Base-by-base conservation (phyloP, 768 basidiomycete genomes). In the Lactarius hatsudake region DNA sequence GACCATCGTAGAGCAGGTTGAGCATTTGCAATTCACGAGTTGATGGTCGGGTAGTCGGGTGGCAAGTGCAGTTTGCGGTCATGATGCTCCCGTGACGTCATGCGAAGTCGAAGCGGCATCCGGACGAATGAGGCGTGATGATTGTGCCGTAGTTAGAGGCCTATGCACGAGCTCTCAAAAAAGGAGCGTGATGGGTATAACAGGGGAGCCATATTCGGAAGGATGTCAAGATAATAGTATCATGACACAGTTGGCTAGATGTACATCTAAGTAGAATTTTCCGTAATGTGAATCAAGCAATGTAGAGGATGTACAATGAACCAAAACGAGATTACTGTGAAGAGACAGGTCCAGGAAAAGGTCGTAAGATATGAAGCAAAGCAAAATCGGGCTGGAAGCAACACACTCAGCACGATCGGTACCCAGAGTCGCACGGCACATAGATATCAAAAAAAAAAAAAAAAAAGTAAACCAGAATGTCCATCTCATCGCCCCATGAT, bases 281-380 rank as follows among this genome's bases (percentile, higher is more conserved):
- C 38, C 42, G 6, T 30, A 20, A 34, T 56, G 32, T 56, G 45
- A 13, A 58, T 62, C 38, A 23, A 51, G 65, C 60, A 42, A 62
- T 62, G 61, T 58, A 62, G 36, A 62, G 26, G 58, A n/a, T 66
- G 48, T 66, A 66, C 65, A 66, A 34, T 58, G 48, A 59, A 66
- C n/a, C 30, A 65, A 6, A 3, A 45, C 10, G 17, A 34, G 28
- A 42, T 34, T 18, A 54, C 26, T 53, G 48, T 23, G n/a, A 23
- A 48, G 23, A 32, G 12, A 32, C 13, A 66, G 20, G 17, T 38
- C 26, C 20, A 10, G 12, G 48, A 40, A 40, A 23, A 32, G 30
- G 7, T 20, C 10, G 30, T 56, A 34, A 34, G 28, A 53, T 26
- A 53, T 5, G 23, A 26, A 60, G 48, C 28, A 60, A 30, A 53